Conservation (phyloP, 1,139 yeast genomes). For the Blastobotrys arbuscula region DNA sequence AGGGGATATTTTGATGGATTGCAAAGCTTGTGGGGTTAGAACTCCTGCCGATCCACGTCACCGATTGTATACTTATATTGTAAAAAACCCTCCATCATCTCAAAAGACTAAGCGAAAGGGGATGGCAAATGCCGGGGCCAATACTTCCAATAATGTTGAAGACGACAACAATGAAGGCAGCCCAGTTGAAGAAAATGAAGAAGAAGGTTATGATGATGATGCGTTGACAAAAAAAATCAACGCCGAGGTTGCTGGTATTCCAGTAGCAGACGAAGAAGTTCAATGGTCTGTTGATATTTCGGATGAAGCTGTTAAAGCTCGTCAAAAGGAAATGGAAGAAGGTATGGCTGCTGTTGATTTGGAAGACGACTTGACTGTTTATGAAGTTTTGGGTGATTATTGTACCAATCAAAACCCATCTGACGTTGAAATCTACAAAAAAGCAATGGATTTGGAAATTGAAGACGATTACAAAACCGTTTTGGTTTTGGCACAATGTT, state of each 20-base stretch:
- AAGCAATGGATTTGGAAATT: slow-evolving; percentile 75
- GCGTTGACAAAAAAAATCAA: slow-evolving; percentile 73
- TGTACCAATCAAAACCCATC: slow-evolving; percentile 63
- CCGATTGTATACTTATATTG: slow-evolving; percentile 76
- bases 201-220: slow-evolving; percentile 61
- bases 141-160: slow-evolving; percentile 45
- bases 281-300: slow-evolving; percentile 99
- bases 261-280: slow-evolving; percentile 58
- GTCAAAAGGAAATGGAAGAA: slow-evolving; percentile 83
- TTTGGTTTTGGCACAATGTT: slow-evolving; percentile 85
- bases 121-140: slow-evolving; percentile 83
- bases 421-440: slow-evolving; percentile 89
- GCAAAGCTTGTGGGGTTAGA: slow-evolving; percentile 97
- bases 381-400: slow-evolving; percentile 90
- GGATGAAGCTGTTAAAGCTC: slow-evolving; percentile 90
- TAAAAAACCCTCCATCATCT: slow-evolving; percentile 85
- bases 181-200: slow-evolving; percentile 31
- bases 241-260: slow-evolving; percentile 61
- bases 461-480: slow-evolving; percentile 69
- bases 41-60: slow-evolving; percentile 81
- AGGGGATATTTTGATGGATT: slow-evolving; percentile 77
- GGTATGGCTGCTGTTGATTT: slow-evolving; percentile 39
- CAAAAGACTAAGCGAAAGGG: slow-evolving; percentile 48
- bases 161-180: slow-evolving; percentile 39
- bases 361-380: slow-evolving; percentile 37